phyloP scores from a whole-genome alignment of 2,329 filamentous ascomycete genomes.

The Aspergillus nomiae region DNA sequence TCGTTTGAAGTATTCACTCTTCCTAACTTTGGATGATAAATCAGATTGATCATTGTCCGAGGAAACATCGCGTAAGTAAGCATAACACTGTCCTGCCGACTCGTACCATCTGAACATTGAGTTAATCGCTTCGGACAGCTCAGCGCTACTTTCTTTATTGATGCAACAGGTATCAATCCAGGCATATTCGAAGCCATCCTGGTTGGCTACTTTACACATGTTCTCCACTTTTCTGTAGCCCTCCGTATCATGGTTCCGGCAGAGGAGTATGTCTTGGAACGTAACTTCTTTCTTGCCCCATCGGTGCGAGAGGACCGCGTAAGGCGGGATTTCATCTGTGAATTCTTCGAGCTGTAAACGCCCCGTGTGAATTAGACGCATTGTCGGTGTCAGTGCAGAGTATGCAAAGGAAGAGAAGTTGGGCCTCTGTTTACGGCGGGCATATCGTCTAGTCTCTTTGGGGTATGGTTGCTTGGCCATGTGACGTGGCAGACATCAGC shows the following conservation, averaged over 20 bases:
- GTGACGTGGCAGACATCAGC: neutral
- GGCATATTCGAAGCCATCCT: neutral
- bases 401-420: neutral
- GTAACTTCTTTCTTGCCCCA: conserved; percentile 21
- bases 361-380: neutral
- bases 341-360: neutral
- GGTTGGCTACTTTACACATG: neutral
- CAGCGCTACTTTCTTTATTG: conserved; percentile 8
- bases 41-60: neutral
- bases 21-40: neutral
- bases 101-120: conserved; percentile 26
- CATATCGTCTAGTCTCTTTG: neutral
- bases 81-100: conserved; percentile 19
- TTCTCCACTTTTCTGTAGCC: neutral
- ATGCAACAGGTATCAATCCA: neutral
- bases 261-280: conserved; percentile 11
- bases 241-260: neutral
- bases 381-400: neutral
- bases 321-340: neutral
- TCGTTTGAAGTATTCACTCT: conserved; percentile 25
- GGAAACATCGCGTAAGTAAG: conserved; percentile 18
- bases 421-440: neutral
- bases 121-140: conserved; percentile 23
- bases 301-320: conserved; percentile 21
- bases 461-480: neutral